Conservation (phyloP, 768 basidiomycete genomes). For the Lactarius tabidus region DNA sequence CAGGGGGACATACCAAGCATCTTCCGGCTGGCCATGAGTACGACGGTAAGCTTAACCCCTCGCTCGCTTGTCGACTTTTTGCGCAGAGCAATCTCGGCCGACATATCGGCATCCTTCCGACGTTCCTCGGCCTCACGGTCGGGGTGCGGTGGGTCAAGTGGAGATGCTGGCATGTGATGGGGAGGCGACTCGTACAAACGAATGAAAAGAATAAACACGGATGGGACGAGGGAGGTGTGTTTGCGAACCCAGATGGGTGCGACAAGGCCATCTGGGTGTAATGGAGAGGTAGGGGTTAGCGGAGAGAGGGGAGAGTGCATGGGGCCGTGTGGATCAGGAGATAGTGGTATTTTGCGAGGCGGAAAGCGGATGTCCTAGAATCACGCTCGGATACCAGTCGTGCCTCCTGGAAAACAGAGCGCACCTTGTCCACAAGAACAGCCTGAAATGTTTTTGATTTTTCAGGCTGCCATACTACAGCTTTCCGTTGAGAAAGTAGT, state of each 20-base stretch:
- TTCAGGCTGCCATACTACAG: conserved; percentile 69
- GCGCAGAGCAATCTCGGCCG: conserved; percentile 71
- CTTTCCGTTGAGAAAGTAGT: conserved; percentile 57
- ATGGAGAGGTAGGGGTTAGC: conserved; percentile 78
- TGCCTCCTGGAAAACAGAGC: conserved; percentile 1
- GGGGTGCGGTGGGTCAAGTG: conserved; percentile 50
- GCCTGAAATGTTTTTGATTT: conserved; percentile 75
- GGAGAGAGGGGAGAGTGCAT: conserved; percentile 94
- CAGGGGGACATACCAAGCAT: conserved; percentile 64
- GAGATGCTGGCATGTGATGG: conserved; percentile 41
- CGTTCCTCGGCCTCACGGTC: conserved; percentile 66
- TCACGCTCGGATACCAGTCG: background rate
- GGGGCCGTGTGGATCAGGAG: conserved; percentile 49
- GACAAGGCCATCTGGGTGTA: conserved; percentile 93
- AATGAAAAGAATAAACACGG: conserved; percentile 90
- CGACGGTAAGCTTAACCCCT: conserved; percentile 91
- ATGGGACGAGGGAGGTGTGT: conserved; percentile 86
- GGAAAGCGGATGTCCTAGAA: conserved; percentile 72
- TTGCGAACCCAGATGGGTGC: conserved; percentile 98
- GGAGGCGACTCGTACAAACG: conserved; percentile 69
- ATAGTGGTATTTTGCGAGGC: conserved; percentile 66
- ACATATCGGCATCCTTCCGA: conserved; percentile 66
- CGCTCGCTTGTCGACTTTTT: conserved; percentile 80
- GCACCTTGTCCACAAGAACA: conserved; percentile 74
- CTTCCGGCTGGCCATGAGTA: conserved; percentile 82